A percentile compares a stretch with the other conserved stretches of the same genome.
phyloP scores from a whole-genome alignment of 2,329 filamentous ascomycete genomes.

The Diaporthe vaccinii region DNA sequence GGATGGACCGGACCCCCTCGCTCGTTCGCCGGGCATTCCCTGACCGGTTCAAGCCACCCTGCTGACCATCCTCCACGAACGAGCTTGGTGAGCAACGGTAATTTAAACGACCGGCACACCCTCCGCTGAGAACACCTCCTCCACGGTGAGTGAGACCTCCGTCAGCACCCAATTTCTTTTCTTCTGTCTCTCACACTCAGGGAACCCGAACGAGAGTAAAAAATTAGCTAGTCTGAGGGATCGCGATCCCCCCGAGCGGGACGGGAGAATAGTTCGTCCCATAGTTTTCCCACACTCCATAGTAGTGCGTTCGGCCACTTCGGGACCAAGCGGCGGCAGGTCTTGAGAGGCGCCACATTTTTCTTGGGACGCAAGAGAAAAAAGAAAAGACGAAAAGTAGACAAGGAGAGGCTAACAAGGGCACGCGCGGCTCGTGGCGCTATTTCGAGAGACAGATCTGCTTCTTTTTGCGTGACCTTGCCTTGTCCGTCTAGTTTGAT shows the following conservation, averaged over 20 bases:
- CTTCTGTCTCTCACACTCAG: neutral
- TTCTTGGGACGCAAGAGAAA: neutral
- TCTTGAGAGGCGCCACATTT: constrained; percentile 10
- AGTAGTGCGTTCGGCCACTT: neutral
- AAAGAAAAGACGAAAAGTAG: neutral
- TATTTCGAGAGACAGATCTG: neutral
- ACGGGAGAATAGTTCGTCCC: constrained; percentile 2
- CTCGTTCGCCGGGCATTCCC: constrained; percentile 3
- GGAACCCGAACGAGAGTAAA: too few species aligned
- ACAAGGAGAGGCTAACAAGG: too few species aligned
- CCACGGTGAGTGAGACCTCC: neutral
- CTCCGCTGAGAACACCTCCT: neutral
- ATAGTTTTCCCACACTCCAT: neutral
- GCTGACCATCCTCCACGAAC: constrained; percentile 7
- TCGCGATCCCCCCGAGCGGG: neutral
- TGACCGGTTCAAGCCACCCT: constrained; percentile 23
- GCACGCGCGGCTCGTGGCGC: constrained; percentile 5
- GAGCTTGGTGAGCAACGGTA: neutral
- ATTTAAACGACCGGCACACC: neutral
- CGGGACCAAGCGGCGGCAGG: neutral
- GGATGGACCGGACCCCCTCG: neutral
- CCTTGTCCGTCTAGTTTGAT: neutral
- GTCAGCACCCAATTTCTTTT: constrained; percentile 19
- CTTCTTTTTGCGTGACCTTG: neutral
- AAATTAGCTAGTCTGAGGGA: neutral